A percentile compares a stretch with the other conserved stretches of the same genome.
Evolutionary conservation across 2,329 filamentous ascomycete species (phyloP).

Genomic region (Venturia oleaginea): DNA sequence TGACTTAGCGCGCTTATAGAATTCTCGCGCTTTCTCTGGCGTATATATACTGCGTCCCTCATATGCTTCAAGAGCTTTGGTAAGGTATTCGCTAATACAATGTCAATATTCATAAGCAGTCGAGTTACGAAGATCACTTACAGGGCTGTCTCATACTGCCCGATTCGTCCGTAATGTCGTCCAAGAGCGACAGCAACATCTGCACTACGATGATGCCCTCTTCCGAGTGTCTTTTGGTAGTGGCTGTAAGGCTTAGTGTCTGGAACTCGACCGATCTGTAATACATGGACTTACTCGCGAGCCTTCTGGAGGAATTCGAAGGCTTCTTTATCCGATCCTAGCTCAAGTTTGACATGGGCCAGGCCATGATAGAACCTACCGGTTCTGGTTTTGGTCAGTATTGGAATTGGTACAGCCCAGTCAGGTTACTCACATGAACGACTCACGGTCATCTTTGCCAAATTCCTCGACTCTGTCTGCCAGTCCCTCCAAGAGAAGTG

Average conservation of each 20-base stretch:
- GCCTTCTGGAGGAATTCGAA: conserved; percentile 13
- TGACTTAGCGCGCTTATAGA: neutral
- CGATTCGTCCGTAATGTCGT: conserved; percentile 10
- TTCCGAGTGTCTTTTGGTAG: conserved; percentile 15
- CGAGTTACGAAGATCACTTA: neutral
- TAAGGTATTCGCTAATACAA: neutral
- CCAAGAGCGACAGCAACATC: conserved; percentile 13
- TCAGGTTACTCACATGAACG: conserved; percentile 17
- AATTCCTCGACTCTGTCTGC: conserved; percentile 13
- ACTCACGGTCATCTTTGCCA: conserved; percentile 16
- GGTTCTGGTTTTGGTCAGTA: conserved; percentile 15
- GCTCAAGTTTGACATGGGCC: conserved; percentile 17
- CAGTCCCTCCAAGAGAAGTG: conserved; percentile 13
- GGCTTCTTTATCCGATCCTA: conserved; percentile 16
- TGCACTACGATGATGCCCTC: conserved; percentile 15
- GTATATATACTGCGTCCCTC: neutral
- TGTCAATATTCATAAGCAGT: neutral
- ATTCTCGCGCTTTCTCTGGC: conserved; percentile 7
- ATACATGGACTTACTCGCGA: neutral
- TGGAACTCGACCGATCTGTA: neutral
- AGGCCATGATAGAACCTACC: conserved; percentile 18
- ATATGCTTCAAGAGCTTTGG: conserved; percentile 5
- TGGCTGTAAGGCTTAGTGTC: neutral
- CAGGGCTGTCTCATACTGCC: conserved; percentile 16
- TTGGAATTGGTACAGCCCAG: neutral